Percentiles rank a stretch among this genome's conserved stretches.
Evolutionary conservation across 2,329 filamentous ascomycete genomes (phyloP).

Genomic region (Sporothrix globosa): DNA sequence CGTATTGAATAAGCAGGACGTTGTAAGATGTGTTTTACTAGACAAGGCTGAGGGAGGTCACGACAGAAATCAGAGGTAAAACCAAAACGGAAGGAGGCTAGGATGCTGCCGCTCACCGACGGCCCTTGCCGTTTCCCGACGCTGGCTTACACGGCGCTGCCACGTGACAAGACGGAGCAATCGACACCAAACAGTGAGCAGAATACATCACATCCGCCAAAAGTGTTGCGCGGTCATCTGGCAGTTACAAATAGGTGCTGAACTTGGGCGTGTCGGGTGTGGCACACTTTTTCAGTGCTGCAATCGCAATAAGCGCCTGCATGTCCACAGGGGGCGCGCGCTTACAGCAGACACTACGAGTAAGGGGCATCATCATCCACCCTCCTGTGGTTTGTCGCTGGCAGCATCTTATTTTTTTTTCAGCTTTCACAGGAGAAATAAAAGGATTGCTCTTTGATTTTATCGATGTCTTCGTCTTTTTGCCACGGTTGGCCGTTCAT

Average conservation of each 20-base stretch:
- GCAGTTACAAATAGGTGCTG: slow-evolving; percentile 11
- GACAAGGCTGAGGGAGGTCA: not conserved
- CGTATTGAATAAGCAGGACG: too few species aligned
- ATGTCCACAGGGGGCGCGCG: not conserved
- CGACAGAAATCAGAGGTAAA: not conserved
- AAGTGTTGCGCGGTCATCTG: not conserved
- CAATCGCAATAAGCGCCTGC: not conserved
- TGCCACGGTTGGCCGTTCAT: not conserved
- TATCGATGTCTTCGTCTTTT: not conserved
- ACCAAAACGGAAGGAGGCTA: not conserved
- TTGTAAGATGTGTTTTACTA: too few species aligned
- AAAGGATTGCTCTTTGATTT: not conserved
- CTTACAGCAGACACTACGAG: not conserved
- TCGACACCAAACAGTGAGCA: not conserved
- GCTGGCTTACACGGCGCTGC: not conserved
- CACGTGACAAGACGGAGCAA: not conserved
- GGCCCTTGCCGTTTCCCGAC: slow-evolving; percentile 3
- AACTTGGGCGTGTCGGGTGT: not conserved
- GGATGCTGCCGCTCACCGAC: not conserved
- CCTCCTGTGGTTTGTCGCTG: not conserved
- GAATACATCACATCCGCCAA: not conserved
- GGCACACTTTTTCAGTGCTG: not conserved
- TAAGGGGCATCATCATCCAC: not conserved
- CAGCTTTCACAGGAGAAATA: too few species aligned
- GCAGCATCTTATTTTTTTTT: too few species aligned